Evolutionary conservation across 106 monocot species (phyloP), one percentile per base, ranked within the genome.

Genomic region (Cymbidium sinense): DNA sequence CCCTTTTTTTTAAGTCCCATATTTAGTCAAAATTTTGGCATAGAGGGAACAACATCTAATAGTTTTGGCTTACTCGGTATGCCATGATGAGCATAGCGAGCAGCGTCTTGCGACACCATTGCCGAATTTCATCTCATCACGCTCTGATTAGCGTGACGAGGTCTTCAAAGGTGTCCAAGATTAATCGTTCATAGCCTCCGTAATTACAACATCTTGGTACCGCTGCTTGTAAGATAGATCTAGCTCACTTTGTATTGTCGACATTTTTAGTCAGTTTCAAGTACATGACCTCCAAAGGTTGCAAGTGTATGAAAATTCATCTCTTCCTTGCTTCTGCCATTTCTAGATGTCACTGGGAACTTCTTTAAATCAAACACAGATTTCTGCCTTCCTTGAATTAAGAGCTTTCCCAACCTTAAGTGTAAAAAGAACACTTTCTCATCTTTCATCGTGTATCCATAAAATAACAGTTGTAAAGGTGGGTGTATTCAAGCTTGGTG

Each of bases 401-500:
- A 96, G 80, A 44, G 96, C 91, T 84, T 96, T 96, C 82, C 96
- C 96, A 43, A 93, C 96, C 88, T 96, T 96, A 11, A 96, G 81
- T 52, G 93, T 96, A 80, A 96, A 93, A 52, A 93, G 96, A 64
- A 96, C 96, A 82, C 96, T 93, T 96, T 96, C 96, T 93, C 96
- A 96, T 96, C 96, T 91, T 89, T 96, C 96, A 85, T 91, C 93
- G 79, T 96, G 91, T 80, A 96, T 93, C 43, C 83, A 70, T 30
- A 96, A 70, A 79, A 96, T 73, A 30, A 91, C 86, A n/a, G n/a
- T n/a, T n/a, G n/a, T n/a, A n/a, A n/a, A n/a, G n/a, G n/a, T n/a
- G n/a, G n/a, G n/a, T n/a, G n/a, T n/a, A n/a, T n/a, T n/a, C n/a
- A n/a, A n/a, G n/a, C n/a, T n/a, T n/a, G n/a, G n/a, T n/a, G n/a